Percentiles rank a stretch among this genome's conserved stretches.
These are phyloP conservation scores for Phaeosphaeriaceae sp. DNA, from an alignment of 2,329 filamentous ascomycete species.

Conservation along the genomic window DNA sequence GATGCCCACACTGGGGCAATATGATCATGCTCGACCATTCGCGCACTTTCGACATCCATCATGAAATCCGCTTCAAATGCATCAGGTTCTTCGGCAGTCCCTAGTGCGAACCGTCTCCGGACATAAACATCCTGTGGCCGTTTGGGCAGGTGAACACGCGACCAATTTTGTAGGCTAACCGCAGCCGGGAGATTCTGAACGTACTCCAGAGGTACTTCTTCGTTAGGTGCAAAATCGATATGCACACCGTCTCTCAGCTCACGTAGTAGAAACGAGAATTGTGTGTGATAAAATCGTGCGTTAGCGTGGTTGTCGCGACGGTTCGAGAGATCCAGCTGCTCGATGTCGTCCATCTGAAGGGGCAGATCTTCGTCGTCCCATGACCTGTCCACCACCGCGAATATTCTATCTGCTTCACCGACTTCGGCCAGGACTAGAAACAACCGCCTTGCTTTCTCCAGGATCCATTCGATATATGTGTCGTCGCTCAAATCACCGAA, in stretches of 20 bases:
- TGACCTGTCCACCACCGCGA: constrained; percentile 75
- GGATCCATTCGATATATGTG: constrained; percentile 82
- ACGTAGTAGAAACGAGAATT: constrained; percentile 75
- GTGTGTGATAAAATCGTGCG: constrained; percentile 72
- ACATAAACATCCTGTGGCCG: constrained; percentile 65
- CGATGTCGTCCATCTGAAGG: constrained; percentile 70
- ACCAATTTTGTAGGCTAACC: constrained; percentile 58
- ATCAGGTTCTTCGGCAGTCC: constrained; percentile 35
- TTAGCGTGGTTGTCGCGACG: constrained; percentile 70
- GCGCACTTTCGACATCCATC: constrained; percentile 67
- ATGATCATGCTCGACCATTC: constrained; percentile 70
- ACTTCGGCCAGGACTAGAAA: constrained; percentile 77
- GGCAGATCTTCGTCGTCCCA: constrained; percentile 82
- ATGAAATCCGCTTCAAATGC: constrained; percentile 61
- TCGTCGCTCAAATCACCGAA: constrained; percentile 76
- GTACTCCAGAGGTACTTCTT: constrained; percentile 74
- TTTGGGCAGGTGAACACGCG: constrained; percentile 71
- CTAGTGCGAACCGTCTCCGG: constrained; percentile 66
- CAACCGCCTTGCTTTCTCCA: constrained; percentile 71
- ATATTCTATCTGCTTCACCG: constrained; percentile 76
- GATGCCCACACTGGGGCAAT: constrained; percentile 76
- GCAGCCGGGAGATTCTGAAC: constrained; percentile 66
- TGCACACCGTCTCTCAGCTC: constrained; percentile 69
- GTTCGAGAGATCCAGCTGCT: constrained; percentile 67
- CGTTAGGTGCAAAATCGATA: constrained; percentile 69